phyloP scores from a whole-genome alignment of 805 yeast genomes.

The Priceomyces carsonii region DNA sequence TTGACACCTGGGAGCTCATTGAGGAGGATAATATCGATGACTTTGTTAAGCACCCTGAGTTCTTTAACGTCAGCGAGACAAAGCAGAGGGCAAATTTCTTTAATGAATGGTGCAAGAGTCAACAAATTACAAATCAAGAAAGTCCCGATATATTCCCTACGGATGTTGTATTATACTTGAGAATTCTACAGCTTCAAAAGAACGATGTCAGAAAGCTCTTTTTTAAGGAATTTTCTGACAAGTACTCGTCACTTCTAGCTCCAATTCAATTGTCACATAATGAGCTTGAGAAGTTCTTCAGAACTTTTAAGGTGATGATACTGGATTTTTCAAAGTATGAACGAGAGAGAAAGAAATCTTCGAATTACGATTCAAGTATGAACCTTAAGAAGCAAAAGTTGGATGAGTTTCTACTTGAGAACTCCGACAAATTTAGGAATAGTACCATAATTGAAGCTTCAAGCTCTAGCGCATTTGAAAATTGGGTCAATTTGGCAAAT shows the following conservation, averaged over 20 bases:
- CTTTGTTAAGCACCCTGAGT: slow-evolving; percentile 28
- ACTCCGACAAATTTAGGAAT: neutral
- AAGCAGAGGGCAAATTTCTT: slow-evolving; percentile 22
- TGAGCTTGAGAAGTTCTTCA: slow-evolving; percentile 24
- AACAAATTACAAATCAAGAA: slow-evolving; percentile 6
- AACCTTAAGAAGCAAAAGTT: slow-evolving; percentile 34
- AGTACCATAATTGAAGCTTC: neutral
- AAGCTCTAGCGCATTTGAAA: slow-evolving; percentile 16
- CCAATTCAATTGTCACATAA: slow-evolving; percentile 13
- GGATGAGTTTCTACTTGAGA: slow-evolving; percentile 17
- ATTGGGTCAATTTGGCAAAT: slow-evolving; percentile 32
- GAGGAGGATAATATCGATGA: slow-evolving; percentile 35
- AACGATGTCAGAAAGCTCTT: slow-evolving; percentile 24
- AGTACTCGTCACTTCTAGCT: slow-evolving; percentile 14
- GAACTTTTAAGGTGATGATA: slow-evolving; percentile 27
- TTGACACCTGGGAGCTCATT: slow-evolving; percentile 39
- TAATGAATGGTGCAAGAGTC: slow-evolving; percentile 24
- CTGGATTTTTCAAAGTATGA: slow-evolving; percentile 31
- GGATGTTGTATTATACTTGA: slow-evolving; percentile 19
- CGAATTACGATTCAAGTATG: slow-evolving; percentile 10
- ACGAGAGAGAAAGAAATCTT: slow-evolving; percentile 18
- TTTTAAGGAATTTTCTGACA: slow-evolving; percentile 27
- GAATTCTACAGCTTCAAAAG: slow-evolving; percentile 30
- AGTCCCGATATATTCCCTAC: slow-evolving; percentile 19
- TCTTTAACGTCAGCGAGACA: slow-evolving; percentile 20